A percentile compares a stretch with the other conserved stretches of the same genome.
Evolutionary conservation across 2,329 filamentous ascomycete species (phyloP).

Genomic region (Nothophoma quercina): DNA sequence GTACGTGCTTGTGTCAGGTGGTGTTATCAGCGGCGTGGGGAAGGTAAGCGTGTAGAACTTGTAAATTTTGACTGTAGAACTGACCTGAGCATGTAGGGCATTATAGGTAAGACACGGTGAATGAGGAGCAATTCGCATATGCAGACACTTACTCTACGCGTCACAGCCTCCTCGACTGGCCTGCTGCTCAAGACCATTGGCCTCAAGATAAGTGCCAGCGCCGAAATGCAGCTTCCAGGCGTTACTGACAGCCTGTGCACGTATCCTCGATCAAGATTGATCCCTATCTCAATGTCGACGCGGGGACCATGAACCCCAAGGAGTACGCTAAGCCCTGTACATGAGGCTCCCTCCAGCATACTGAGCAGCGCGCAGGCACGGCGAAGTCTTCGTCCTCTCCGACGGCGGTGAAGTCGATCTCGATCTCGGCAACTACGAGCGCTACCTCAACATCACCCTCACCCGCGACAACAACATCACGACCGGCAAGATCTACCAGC

Average conservation of each 20-base stretch:
- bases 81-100: constrained; percentile 58
- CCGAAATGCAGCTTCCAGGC: constrained; percentile 18
- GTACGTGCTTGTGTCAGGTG: constrained; percentile 82
- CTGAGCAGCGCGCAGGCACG: constrained; percentile 65
- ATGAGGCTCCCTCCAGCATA: background rate
- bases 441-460: constrained; percentile 83
- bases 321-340: constrained; percentile 55
- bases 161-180: constrained; percentile 72
- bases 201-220: constrained; percentile 69
- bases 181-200: constrained; percentile 81
- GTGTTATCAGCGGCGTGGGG: constrained; percentile 54
- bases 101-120: constrained; percentile 63
- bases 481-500: constrained; percentile 93
- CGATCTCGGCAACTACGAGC: constrained; percentile 78
- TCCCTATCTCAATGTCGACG: constrained; percentile 78
- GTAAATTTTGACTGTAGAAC: constrained; percentile 24
- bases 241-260: constrained; percentile 52
- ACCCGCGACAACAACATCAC: constrained; percentile 94
- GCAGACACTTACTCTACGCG: constrained; percentile 37
- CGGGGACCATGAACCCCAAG: constrained; percentile 74
- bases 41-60: constrained; percentile 53
- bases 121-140: background rate
- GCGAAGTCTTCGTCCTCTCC: constrained; percentile 87
- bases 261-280: constrained; percentile 75
- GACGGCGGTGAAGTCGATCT: constrained; percentile 82